Evolutionary conservation across 192 early-diverging fungal species (phyloP), one percentile per base, ranked within the genome.

Genomic region (Podila epigama): DNA sequence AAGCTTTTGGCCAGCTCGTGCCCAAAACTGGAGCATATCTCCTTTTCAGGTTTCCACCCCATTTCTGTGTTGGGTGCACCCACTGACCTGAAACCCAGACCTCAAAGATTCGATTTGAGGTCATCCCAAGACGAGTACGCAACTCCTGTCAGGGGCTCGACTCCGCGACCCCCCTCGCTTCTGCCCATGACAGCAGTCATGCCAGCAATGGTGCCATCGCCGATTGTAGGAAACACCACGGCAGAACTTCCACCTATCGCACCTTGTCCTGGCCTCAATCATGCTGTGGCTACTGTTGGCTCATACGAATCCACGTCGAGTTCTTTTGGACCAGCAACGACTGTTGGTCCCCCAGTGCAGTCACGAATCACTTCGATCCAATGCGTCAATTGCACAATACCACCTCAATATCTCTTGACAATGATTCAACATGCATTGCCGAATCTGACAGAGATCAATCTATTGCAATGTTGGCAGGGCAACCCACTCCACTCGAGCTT

Each of bases 341-440:
- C 60, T 40, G 12, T 8, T 32, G 37, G 20, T 4, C 22, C 29
- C 55, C 39, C 12, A 33, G 10, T 13, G 29, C 73, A 77, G 51
- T 77, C 73, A 4, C 55, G 16, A 15, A 77, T 77, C 51, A 42
- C 53, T 3, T 51, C 48, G 0, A 27, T 77, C n/a, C 73, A 77
- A 44, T 77, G 68, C 54, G 66, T 64, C 13, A 64, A 68, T 34
- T 77, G 66, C 55, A 68, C 66, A 16, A 28, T 77, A 13, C 66
- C 66, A 13, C 66, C 73, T 20, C 65, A 64, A n/a, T 77, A 77
- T 31, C 66, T 77, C 18, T 28, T 77, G 32, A 51, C 55, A 5
- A 77, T 77, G 73, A 68, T 68, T 9, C 73, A 77, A 37, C 61
- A 77, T 28, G 68, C 66, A 0, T 20, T 77, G 36, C 73, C 73